Percentiles rank a stretch among this genome's conserved stretches.
These are phyloP conservation scores for Choricystis sp. DNA, from an alignment of 139 green algal species.

Conservation along the genomic window DNA sequence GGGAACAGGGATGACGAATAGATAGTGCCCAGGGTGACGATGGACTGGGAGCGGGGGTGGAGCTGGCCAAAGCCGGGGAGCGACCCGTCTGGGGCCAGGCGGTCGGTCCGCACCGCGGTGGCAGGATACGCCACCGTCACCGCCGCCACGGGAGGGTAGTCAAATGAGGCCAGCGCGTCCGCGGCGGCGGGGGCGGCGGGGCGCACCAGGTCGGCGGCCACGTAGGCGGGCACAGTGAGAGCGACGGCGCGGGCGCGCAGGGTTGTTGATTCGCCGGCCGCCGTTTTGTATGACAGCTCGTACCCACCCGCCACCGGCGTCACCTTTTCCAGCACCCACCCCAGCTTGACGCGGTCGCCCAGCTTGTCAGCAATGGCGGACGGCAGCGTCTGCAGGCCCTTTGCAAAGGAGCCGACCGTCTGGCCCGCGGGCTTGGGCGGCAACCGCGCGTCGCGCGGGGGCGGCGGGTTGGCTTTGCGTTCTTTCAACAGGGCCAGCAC, in stretches of 20 bases:
- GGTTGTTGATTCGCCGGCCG: conserved; percentile 42
- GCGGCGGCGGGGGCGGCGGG: conserved; percentile 20
- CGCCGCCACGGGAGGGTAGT: conserved; percentile 91
- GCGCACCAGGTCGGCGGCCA: conserved; percentile 59
- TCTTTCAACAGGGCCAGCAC: conserved; percentile 67
- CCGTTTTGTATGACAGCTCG: conserved; percentile 71
- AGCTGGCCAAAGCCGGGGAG: conserved; percentile 86
- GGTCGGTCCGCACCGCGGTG: conserved; percentile 52
- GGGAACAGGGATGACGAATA: conserved; percentile 92
- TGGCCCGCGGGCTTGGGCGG: conserved; percentile 79
- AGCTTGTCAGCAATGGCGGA: conserved; percentile 70
- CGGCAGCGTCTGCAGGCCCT: conserved; percentile 75
- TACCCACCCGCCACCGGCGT: conserved; percentile 31
- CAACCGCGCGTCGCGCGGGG: conserved; percentile 64
- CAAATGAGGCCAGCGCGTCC: conserved; percentile 54
- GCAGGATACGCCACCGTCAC: conserved; percentile 81
- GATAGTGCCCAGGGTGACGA: conserved; percentile 94
- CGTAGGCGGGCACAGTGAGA: conserved; percentile 81
- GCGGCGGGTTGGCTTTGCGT: conserved; percentile 49
- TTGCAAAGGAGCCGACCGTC: conserved; percentile 86
- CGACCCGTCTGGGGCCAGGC: conserved; percentile 36
- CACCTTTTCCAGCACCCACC: conserved; percentile 78
- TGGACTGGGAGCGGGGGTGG: conserved; percentile 82
- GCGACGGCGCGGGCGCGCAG: conserved; percentile 43
- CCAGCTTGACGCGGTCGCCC: conserved; percentile 27